Evolutionary conservation across 2,329 filamentous ascomycete genomes (phyloP).

Genomic region (Ophidiomyces ophidiicola): DNA sequence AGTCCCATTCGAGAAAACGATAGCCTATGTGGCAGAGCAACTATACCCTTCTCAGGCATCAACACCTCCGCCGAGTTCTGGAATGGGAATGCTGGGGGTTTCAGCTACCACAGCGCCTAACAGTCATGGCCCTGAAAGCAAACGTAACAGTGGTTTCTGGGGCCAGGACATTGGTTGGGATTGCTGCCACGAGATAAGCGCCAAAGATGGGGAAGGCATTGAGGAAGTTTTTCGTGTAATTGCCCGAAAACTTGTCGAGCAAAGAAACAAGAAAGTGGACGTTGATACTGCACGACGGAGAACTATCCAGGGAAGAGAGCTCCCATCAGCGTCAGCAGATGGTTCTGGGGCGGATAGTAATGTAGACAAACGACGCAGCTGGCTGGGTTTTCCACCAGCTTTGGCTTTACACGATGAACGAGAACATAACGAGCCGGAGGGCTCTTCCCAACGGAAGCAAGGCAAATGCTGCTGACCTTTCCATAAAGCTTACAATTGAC

Average conservation of each 20-base stretch:
- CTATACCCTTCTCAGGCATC: slow-evolving; percentile 58
- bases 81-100: slow-evolving; percentile 28
- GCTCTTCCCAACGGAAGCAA: slow-evolving; percentile 23
- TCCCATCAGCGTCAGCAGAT: slow-evolving; percentile 37
- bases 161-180: slow-evolving; percentile 91
- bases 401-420: slow-evolving; percentile 27
- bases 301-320: slow-evolving; percentile 35
- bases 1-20: slow-evolving; percentile 89
- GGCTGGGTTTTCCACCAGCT: slow-evolving; percentile 49
- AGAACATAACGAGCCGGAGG: slow-evolving; percentile 21
- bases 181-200: slow-evolving; percentile 91
- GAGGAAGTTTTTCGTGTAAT: slow-evolving; percentile 92
- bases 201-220: slow-evolving; percentile 86
- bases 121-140: slow-evolving; percentile 26
- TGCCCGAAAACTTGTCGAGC: slow-evolving; percentile 71
- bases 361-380: slow-evolving; percentile 54
- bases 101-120: slow-evolving; percentile 19
- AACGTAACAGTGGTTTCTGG: slow-evolving; percentile 49
- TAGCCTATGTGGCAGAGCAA: slow-evolving; percentile 89
- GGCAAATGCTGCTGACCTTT: slow-evolving; percentile 28
- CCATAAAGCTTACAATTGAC: neutral
- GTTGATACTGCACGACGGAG: slow-evolving; percentile 38
- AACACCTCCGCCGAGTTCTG: slow-evolving; percentile 55
- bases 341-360: slow-evolving; percentile 41
- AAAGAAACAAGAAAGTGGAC: slow-evolving; percentile 47